These are phyloP conservation scores for Linum lewisii DNA, from an alignment of 345 rosid species.

Conservation along the genomic window DNA sequence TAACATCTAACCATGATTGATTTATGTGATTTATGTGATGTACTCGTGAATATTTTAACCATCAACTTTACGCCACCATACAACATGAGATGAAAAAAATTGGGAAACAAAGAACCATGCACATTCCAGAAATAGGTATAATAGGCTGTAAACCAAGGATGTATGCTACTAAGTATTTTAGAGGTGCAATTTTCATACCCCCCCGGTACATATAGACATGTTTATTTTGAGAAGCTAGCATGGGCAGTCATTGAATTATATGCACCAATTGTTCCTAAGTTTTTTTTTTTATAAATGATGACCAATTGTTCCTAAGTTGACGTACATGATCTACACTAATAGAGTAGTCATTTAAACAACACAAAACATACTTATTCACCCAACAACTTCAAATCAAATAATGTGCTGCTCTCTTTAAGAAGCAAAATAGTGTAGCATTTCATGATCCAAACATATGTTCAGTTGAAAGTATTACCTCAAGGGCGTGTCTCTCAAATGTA, in stretches of 20 bases:
- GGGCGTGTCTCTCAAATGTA: slow-evolving; percentile 44
- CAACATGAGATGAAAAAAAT: neutral
- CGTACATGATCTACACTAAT: no score
- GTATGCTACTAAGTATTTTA: neutral
- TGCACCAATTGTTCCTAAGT: no score
- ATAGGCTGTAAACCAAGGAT: neutral
- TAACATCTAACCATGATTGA: neutral
- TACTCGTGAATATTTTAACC: neutral
- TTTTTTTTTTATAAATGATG: no score
- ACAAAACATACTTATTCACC: neutral
- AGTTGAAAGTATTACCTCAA: slow-evolving; percentile 43
- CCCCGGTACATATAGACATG: no score
- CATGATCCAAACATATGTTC: neutral
- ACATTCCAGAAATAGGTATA: neutral
- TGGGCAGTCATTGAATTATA: no score
- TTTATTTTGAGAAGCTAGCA: no score
- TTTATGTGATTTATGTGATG: no score
- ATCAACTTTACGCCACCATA: neutral
- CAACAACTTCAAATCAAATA: neutral
- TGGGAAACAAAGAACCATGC: neutral
- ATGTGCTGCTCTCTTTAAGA: neutral
- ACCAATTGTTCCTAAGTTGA: no score
- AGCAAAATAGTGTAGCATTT: neutral
- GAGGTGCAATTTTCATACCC: neutral
- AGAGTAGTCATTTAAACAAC: no score